Evolutionary conservation across 1,139 yeast species (phyloP).

Genomic region (Geotrichum bryndzae): DNA sequence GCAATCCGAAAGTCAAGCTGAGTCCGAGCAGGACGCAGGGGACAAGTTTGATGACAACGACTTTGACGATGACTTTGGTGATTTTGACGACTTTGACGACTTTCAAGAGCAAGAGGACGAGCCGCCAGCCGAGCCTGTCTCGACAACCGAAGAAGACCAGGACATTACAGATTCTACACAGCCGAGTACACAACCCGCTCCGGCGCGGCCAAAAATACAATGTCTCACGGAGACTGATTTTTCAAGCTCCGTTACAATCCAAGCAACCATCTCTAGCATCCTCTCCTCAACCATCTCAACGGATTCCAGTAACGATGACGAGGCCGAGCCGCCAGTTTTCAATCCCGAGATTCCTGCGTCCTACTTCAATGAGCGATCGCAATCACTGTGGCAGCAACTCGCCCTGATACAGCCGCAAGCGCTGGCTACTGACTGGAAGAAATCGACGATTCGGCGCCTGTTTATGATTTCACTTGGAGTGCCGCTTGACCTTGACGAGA

Average conservation of each 20-base stretch:
- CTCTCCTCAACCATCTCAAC: constrained; percentile 10
- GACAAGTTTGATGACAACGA: constrained; percentile 1
- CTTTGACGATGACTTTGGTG: constrained; percentile 19
- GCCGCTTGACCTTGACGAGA: constrained; percentile 53
- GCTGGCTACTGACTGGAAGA: constrained; percentile 46
- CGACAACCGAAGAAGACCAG: background rate
- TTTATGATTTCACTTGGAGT: constrained; percentile 52
- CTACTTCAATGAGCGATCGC: constrained; percentile 30
- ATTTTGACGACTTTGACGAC: constrained; percentile 21
- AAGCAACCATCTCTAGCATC: constrained; percentile 22
- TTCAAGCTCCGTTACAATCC: constrained; percentile 25
- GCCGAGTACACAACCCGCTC: background rate
- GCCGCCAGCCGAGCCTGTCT: background rate
- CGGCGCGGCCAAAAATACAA: constrained; percentile 2
- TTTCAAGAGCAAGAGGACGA: background rate
- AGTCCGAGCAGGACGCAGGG: background rate
- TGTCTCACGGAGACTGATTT: constrained; percentile 24
- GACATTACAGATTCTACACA: background rate
- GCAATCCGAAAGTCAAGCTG: background rate
- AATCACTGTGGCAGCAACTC: constrained; percentile 35
- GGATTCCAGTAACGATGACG: background rate
- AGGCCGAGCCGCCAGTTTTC: background rate
- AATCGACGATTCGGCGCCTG: constrained; percentile 51
- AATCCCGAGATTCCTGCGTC: constrained; percentile 13
- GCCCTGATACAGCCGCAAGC: constrained; percentile 26